A percentile compares a stretch with the other conserved stretches of the same genome.
phyloP scores from a whole-genome alignment of 768 basidiomycete genomes.

The Pholiota conissans region DNA sequence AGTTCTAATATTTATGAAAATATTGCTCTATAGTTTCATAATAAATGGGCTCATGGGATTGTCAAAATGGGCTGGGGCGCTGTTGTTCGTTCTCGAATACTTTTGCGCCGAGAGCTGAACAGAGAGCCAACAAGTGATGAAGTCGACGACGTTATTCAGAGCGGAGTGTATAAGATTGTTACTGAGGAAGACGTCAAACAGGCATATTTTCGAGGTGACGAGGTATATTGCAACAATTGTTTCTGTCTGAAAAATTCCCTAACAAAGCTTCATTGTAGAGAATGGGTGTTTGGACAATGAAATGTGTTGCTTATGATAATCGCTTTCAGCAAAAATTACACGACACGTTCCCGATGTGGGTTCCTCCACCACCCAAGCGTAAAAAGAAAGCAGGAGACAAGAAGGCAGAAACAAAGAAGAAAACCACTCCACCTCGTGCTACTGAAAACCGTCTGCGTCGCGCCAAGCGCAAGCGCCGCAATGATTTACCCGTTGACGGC shows the following conservation, averaged over 20 bases:
- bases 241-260: background rate
- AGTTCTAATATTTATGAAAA: background rate
- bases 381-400: background rate
- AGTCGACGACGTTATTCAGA: constrained; percentile 7
- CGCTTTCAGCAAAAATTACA: constrained; percentile 33
- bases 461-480: background rate
- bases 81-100: constrained; percentile 24
- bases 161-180: constrained; percentile 11
- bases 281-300: constrained; percentile 37
- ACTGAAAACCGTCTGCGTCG: background rate
- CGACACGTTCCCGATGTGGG: constrained; percentile 19
- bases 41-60: constrained; percentile 29
- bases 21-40: constrained; percentile 20
- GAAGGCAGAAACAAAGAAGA: too few relatives aligned
- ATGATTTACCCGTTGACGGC: background rate
- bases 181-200: constrained; percentile 25
- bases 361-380: background rate
- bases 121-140: constrained; percentile 27
- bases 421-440: too few relatives aligned
- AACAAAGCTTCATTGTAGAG: constrained; percentile 15
- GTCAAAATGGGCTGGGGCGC: constrained; percentile 27
- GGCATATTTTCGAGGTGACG: constrained; percentile 29
- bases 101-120: constrained; percentile 22
- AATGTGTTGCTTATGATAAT: constrained; percentile 40
- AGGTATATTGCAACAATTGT: constrained; percentile 26